Percentiles rank a stretch among this genome's conserved stretches.
Conservation (phyloP, 1,284 basidiomycete species). For the Malassezia slooffiae region DNA sequence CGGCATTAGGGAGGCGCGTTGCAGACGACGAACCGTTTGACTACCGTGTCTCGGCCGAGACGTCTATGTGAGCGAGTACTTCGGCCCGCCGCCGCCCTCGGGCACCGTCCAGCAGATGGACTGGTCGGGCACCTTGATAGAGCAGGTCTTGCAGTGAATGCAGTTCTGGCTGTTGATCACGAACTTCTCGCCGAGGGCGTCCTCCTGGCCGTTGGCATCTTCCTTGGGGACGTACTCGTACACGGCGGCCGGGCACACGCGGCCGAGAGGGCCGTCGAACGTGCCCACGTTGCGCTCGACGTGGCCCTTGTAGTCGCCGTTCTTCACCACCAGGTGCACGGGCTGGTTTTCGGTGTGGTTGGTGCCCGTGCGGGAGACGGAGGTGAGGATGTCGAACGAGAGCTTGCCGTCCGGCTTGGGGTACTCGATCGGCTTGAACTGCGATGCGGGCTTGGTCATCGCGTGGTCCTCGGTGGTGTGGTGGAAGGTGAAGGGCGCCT, state of each 20-base stretch:
- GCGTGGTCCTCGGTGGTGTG: conserved; percentile 61
- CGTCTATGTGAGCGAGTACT: conserved; percentile 35
- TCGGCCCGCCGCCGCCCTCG: conserved; percentile 44
- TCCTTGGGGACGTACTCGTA: conserved; percentile 81
- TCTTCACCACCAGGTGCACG: conserved; percentile 60
- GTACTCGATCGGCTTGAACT: conserved; percentile 74
- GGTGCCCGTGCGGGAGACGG: conserved; percentile 79
- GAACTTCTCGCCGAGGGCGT: conserved; percentile 65
- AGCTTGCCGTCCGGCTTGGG: conserved; percentile 80
- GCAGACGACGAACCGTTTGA: too few species aligned
- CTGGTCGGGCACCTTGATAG: conserved; percentile 43
- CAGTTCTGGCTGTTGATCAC: conserved; percentile 81
- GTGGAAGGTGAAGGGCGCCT: conserved; percentile 83
- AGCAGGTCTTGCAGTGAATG: conserved; percentile 46
- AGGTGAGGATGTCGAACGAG: conserved; percentile 86
- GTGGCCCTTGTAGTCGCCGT: conserved; percentile 56
- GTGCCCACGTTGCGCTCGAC: conserved; percentile 55
- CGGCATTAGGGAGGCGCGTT: conserved; percentile 56
- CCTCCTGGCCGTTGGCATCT: conserved; percentile 53
- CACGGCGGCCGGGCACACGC: conserved; percentile 87
- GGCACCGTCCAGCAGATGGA: conserved; percentile 40
- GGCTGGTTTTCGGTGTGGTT: conserved; percentile 96
- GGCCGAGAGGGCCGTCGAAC: conserved; percentile 74
- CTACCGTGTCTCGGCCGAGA: conserved; percentile 4
- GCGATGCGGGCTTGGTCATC: conserved; percentile 40